Evolutionary conservation across 177 flowering plant species (phyloP), one percentile per base, ranked within the genome.

Genomic region (Vitis hybrid): DNA sequence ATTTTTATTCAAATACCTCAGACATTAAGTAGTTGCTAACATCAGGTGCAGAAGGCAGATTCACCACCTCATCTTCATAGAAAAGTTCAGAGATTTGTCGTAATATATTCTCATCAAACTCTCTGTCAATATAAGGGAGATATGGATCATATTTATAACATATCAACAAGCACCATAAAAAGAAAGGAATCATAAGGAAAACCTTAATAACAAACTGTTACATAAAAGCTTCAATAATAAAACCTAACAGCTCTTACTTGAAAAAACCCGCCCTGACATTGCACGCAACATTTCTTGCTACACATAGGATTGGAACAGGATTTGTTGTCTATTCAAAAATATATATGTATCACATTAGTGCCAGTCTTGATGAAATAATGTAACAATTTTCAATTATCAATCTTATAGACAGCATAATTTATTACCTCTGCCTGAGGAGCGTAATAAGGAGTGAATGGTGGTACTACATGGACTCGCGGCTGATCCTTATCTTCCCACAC

Each of bases 351-450:
- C 53, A 65, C 19, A 10, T 29, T 29, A 45, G 45, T 39, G 45
- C 45, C 45, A 39, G 31, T 29, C 51, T 14, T 2, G 10, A 16
- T 3, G 13, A 63, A 62, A 48, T 4, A 57, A 5, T 14, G 64
- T 50, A 59, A 60, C 11, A 60, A 19, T 15, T 18, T 15, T 49
- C 31, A 55, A 58, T 3, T 6, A 31, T 31, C 14, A 55, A 70
- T 8, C 55, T 60, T 29, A 20, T 1, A 19, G 66, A 3, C 45
- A 39, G 51, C 22, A 51, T 18, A 65, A 75, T 8, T 33, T 2
- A 0, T 39, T 86, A 94, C 99, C 99, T 96, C 99, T 52, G 98
- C 99, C 70, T 87, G 97, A 69, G 99, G 99, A 80, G 99, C 97
- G 85, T 86, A 92, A 74, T 96, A 96, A 29, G 99, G 99, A 78